Evolutionary conservation across 148 eudicot genomes (phyloP), one percentile per base, ranked within the genome.

Genomic region (Mesembryanthemum crystallinum): DNA sequence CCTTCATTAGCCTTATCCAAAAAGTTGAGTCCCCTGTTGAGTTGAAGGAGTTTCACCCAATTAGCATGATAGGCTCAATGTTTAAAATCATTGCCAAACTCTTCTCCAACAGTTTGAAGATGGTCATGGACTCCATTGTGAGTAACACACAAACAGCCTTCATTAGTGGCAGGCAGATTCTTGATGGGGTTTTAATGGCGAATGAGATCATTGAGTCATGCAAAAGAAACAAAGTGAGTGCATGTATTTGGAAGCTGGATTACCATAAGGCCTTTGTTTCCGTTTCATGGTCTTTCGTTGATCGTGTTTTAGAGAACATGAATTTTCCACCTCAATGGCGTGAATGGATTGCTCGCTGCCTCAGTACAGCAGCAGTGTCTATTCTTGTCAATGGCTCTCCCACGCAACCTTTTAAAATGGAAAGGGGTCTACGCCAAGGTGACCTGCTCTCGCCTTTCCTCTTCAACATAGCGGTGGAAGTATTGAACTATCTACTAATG

Each of bases 361-460:
- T 39, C 9, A 35, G 45, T 12, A 33, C 21, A 8, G 42, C 70
- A 5, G 3, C 25, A 4, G 27, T 35, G 4, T 67, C 49, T 17
- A 29, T 67, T 21, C 70, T 67, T 35, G 70, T 67, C 6, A 67
- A 67, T 35, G 70, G 70, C 18, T 67, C 70, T 17, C 70, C 70
- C 24, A 67, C 70, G 3, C 45, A 33, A 20, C 49, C 70, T 67
- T 67, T 67, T 9, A 32, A 32, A 67, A 17, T 39, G 49, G 27
- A n/a, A 8, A 27, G 49, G 14, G 70, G 70, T 14, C 25, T 67
- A 18, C 18, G 35, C 5, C 47, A 66, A 66, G 43, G 69, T 32
- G 69, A 66, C 43, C 69, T 47, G 4, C 33, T 66, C 13, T 66
- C 23, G 1, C 69, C 45, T 3, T 39, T 66, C 11, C 69, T 66